Percentiles rank a stretch among this genome's conserved stretches.
Evolutionary conservation across 257 asterid genomes (phyloP).

Genomic region (Solanum bukasovii): DNA sequence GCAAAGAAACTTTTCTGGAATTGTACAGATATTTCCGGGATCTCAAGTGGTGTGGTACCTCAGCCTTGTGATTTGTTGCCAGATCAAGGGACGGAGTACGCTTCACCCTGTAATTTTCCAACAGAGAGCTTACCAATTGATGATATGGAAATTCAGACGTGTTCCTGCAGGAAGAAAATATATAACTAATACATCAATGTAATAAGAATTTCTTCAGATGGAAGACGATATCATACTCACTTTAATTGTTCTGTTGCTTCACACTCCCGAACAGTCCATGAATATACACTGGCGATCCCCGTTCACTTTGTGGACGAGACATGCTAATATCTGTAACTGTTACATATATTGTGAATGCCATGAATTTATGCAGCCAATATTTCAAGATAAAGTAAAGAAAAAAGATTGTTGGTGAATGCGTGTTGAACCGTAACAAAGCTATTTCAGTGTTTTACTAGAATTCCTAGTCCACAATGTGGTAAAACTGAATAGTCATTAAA

Average conservation of each 20-base stretch:
- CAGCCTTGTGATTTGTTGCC: conserved; percentile 50
- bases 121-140: conserved; percentile 42
- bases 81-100: conserved; percentile 21
- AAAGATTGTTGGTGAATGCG: neutral
- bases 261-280: neutral
- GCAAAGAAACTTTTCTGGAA: conserved; percentile 76
- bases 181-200: neutral
- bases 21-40: conserved; percentile 67
- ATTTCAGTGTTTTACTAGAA: no score
- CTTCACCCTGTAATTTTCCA: conserved; percentile 46
- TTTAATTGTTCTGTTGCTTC: neutral
- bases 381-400: neutral
- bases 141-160: conserved; percentile 35
- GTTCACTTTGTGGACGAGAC: neutral
- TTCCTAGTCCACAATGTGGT: neutral
- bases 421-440: neutral
- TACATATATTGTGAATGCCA: neutral
- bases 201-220: neutral
- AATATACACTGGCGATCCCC: neutral
- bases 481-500: neutral
- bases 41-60: conserved; percentile 64
- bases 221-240: neutral
- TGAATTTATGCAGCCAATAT: neutral
- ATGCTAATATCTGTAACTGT: neutral
- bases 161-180: conserved; percentile 39